Evolutionary conservation across 2,329 filamentous ascomycete species (phyloP).

Genomic region (Aspergillus pseudotamarii): DNA sequence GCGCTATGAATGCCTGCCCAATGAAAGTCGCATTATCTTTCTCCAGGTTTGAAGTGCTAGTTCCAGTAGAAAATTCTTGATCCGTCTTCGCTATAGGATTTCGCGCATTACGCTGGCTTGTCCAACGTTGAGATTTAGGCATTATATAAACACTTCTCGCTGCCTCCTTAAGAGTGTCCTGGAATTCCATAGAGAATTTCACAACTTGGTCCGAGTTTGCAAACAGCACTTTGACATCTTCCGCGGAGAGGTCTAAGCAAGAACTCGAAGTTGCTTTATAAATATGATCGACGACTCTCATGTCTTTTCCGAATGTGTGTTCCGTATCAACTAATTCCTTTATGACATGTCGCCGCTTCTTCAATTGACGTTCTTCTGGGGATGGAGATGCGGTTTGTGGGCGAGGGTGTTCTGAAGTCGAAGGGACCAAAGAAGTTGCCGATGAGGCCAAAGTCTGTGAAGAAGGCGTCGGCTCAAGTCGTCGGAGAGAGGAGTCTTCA

Average conservation of each 20-base stretch:
- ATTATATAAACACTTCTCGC: constrained; percentile 78
- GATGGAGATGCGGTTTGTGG: constrained; percentile 34
- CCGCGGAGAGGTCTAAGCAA: constrained; percentile 74
- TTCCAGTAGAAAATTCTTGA: constrained; percentile 27
- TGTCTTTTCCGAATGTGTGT: constrained; percentile 85
- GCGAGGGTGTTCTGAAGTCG: constrained; percentile 30
- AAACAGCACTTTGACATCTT: constrained; percentile 88
- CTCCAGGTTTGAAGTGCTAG: constrained; percentile 51
- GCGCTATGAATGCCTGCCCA: constrained; percentile 60
- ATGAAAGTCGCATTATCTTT: constrained; percentile 62
- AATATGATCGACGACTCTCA: constrained; percentile 97
- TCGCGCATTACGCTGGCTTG: constrained; percentile 52
- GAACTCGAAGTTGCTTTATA: constrained; percentile 91
- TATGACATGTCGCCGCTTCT: constrained; percentile 79
- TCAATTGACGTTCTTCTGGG: constrained; percentile 59
- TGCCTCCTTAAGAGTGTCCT: constrained; percentile 77
- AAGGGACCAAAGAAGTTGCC: constrained; percentile 39
- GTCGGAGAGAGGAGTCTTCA: constrained; percentile 41
- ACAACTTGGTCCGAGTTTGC: constrained; percentile 91
- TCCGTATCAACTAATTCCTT: constrained; percentile 94
- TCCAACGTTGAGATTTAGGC: constrained; percentile 56
- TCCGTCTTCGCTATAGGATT: constrained; percentile 37
- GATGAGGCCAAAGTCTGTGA: constrained; percentile 39
- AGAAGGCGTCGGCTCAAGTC: constrained; percentile 31
- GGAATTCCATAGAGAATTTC: constrained; percentile 78